Conservation (phyloP, 1,284 basidiomycete genomes). For the Rhodotorula sp. region DNA sequence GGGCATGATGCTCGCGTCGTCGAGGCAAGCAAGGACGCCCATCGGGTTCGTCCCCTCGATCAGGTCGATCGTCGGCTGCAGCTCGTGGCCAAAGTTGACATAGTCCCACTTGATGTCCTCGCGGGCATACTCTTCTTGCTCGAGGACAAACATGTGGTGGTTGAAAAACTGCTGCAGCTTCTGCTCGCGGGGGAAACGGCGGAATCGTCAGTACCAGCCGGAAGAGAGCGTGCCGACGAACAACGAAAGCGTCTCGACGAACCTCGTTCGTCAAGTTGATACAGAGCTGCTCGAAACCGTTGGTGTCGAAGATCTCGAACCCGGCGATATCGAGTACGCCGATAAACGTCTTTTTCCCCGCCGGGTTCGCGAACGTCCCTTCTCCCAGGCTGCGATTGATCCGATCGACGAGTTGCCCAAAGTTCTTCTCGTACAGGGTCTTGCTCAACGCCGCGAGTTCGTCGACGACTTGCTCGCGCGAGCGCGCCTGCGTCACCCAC, state of each 20-base stretch:
- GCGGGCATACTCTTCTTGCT: conserved; percentile 97
- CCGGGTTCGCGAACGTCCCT: conserved; percentile 66
- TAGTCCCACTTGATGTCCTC: conserved; percentile 99
- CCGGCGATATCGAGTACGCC: conserved; percentile 99
- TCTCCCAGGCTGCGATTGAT: conserved; percentile 90
- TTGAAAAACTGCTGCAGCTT: conserved; percentile 97
- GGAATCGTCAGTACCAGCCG: no score
- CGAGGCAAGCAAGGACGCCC: conserved; percentile 88
- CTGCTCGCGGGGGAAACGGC: conserved; percentile 29
- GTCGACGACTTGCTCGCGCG: conserved; percentile 86
- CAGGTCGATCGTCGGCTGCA: conserved; percentile 97
- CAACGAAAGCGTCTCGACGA: neutral
- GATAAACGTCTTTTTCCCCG: conserved; percentile 96
- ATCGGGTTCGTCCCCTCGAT: conserved; percentile 79
- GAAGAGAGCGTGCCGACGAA: neutral
- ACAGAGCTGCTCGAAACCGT: conserved; percentile 88
- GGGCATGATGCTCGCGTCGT: conserved; percentile 99
- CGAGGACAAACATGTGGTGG: conserved; percentile 99
- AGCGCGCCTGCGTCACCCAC: conserved; percentile 92
- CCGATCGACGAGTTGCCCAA: conserved; percentile 87
- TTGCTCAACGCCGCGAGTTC: conserved; percentile 92
- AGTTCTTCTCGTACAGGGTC: conserved; percentile 96
- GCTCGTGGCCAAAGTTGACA: conserved; percentile 95
- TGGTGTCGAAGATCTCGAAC: conserved; percentile 78
- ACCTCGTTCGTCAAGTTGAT: conserved; percentile 98